Base-by-base conservation (phyloP, 345 rosid genomes). In the Citrus unshiu region DNA sequence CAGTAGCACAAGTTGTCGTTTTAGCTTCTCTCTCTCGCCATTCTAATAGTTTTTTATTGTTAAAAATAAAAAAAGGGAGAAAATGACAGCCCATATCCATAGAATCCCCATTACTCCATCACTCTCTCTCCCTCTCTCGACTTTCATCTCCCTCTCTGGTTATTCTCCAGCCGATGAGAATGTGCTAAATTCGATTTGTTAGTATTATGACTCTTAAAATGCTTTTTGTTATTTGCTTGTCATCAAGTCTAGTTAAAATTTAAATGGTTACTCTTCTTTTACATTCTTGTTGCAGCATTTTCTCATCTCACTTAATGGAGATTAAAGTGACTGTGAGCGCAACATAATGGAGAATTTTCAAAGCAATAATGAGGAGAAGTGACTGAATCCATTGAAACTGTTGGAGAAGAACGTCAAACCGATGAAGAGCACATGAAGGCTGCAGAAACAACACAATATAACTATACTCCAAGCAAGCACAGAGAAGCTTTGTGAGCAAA, bases 401-500 rank as follows among this genome's bases (percentile, higher is more conserved):
- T 72, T 14, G 65, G 66, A 57, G 79, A 81, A 70, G 77, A 72
- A 68, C 81, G 61, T 56, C 59, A 30, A 57, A 70, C 5, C 35
- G 79, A 69, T 64, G 25, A 34, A n/a, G 81, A 4, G 35, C 35
- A 46, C 32, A 14, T 64, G 65, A 46, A 77, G 71, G 79, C 46
- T 73, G 67, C 71, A 29, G 57, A 68, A 70, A 76, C 43, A 46
- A 32, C 62, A 43, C 37, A 5, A 40, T 67, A 10, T 70, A 56
- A 81, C 16, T 66, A 81, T 77, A 68, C 43, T 61, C 21, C 81
- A 76, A 82, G 78, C 77, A 76, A 78, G 83, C 75, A 18, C 75
- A 24, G 90, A 87, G 88, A 86, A 84, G 76, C 86, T 77, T 82
- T 87, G 56, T 67, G 87, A 73, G 16, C 21, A 56, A 35, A 57